These are phyloP conservation scores for Camellia japonica DNA, from an alignment of 148 eudicot genomes.

Conservation along the genomic window DNA sequence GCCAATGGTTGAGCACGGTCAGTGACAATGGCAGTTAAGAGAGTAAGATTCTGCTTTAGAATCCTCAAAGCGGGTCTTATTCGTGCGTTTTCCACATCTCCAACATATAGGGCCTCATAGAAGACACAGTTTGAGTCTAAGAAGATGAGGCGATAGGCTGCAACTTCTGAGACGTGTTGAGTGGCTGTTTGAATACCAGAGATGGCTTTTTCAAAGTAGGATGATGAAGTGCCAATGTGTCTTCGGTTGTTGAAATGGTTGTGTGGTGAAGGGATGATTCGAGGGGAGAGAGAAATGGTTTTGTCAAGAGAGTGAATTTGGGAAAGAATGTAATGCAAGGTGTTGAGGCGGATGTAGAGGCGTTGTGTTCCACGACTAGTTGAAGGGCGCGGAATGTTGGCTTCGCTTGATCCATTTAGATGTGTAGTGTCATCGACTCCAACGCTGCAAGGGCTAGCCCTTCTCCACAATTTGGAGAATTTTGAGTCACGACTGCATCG, in stretches of 20 bases:
- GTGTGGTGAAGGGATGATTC: conserved; percentile 37
- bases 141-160: conserved; percentile 78
- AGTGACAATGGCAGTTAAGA: conserved; percentile 61
- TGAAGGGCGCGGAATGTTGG: conserved; percentile 69
- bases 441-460: conserved; percentile 56
- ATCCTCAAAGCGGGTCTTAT: conserved; percentile 55
- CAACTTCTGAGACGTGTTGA: conserved; percentile 73
- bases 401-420: conserved; percentile 34
- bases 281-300: conserved; percentile 58
- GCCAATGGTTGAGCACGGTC: conserved; percentile 74
- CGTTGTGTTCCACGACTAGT: conserved; percentile 97
- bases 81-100: conserved; percentile 54
- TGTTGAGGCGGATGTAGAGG: conserved; percentile 84
- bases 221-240: conserved; percentile 37
- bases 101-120: conserved; percentile 62
- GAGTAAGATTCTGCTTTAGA: conserved; percentile 74
- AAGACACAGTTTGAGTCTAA: conserved; percentile 67
- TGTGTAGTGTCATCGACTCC: conserved; percentile 32
- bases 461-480: conserved; percentile 66
- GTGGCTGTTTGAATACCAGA: conserved; percentile 50
- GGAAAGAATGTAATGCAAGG: conserved; percentile 68
- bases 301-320: conserved; percentile 77
- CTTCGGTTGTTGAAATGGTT: conserved; percentile 27
- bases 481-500: conserved; percentile 76
- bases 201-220: conserved; percentile 58